phyloP scores from a whole-genome alignment of 2,329 filamentous ascomycete genomes.

The Neofusicoccum sp. region DNA sequence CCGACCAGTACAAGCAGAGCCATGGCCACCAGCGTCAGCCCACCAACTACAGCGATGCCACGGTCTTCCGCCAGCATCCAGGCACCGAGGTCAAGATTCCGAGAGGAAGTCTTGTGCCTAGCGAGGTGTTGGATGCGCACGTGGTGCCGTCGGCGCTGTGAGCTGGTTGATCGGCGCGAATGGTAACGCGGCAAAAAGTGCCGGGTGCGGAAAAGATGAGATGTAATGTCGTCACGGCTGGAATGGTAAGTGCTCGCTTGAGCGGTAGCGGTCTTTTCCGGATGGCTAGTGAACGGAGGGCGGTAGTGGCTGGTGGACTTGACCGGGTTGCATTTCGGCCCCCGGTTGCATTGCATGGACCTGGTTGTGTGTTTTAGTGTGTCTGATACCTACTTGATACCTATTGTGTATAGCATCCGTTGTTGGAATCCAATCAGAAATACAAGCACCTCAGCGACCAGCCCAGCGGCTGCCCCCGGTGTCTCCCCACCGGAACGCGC shows the following conservation, averaged over 20 bases:
- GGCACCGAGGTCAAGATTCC: conserved; percentile 41
- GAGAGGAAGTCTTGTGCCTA: conserved; percentile 36
- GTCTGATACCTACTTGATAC: conserved; percentile 13
- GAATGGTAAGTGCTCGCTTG: too few relatives aligned
- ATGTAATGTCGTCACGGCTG: conserved; percentile 2
- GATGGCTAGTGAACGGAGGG: too few relatives aligned
- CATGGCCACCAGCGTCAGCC: neutral
- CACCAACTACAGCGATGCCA: conserved; percentile 25
- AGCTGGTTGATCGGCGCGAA: too few relatives aligned
- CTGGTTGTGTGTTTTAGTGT: neutral
- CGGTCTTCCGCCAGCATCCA: conserved; percentile 40
- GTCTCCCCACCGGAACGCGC: too few relatives aligned
- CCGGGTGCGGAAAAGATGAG: too few relatives aligned
- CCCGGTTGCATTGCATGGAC: neutral
- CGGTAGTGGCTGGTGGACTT: too few relatives aligned
- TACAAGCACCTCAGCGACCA: too few relatives aligned
- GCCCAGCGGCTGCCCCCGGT: too few relatives aligned
- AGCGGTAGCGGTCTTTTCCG: too few relatives aligned
- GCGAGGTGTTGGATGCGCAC: conserved; percentile 37
- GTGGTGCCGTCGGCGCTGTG: conserved; percentile 23
- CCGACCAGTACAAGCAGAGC: conserved; percentile 5
- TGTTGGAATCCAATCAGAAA: too few relatives aligned
- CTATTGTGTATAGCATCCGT: conserved; percentile 1
- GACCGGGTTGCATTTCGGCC: too few relatives aligned
- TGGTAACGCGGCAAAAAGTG: neutral